Percentiles rank a stretch among this genome's conserved stretches.
Conservation (phyloP, 352 stramenopile species). For the Phytophthora foliorum region DNA sequence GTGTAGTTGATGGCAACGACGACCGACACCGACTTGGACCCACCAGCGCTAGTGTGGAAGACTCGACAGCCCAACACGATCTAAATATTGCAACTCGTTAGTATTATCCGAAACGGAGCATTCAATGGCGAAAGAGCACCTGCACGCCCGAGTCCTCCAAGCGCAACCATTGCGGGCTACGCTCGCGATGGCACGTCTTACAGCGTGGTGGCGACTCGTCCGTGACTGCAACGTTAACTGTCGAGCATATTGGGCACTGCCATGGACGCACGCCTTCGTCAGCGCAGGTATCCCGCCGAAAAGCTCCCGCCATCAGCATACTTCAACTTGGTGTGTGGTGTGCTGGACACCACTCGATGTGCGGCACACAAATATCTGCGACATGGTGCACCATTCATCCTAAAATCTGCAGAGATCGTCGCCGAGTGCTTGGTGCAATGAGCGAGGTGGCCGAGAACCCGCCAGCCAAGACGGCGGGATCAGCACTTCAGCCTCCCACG, state of each 20-base stretch:
- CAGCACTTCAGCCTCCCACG: slow-evolving; percentile 18
- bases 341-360: not conserved
- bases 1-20: slow-evolving; percentile 37
- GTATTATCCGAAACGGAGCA: too few relatives aligned
- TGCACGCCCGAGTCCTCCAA: slow-evolving; percentile 31
- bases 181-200: slow-evolving; percentile 30
- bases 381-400: slow-evolving; percentile 17
- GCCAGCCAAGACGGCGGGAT: slow-evolving; percentile 11
- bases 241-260: slow-evolving; percentile 27
- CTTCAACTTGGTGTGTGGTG: slow-evolving; percentile 9
- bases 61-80: slow-evolving; percentile 38
- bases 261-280: slow-evolving; percentile 7
- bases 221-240: not conserved
- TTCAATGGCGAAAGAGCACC: slow-evolving; percentile 17
- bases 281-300: not conserved
- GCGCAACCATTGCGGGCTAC: slow-evolving; percentile 39
- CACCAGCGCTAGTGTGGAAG: slow-evolving; percentile 18
- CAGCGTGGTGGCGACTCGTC: slow-evolving; percentile 1
- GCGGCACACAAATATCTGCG: slow-evolving; percentile 21
- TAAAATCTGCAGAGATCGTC: slow-evolving; percentile 6
- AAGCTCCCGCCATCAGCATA: slow-evolving; percentile 9
- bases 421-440: slow-evolving; percentile 23
- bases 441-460: slow-evolving; percentile 34
- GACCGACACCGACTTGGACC: slow-evolving; percentile 23
- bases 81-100: slow-evolving; percentile 8